Conservation (phyloP, 148 eudicot genomes). For the Chenopodium formosanum region DNA sequence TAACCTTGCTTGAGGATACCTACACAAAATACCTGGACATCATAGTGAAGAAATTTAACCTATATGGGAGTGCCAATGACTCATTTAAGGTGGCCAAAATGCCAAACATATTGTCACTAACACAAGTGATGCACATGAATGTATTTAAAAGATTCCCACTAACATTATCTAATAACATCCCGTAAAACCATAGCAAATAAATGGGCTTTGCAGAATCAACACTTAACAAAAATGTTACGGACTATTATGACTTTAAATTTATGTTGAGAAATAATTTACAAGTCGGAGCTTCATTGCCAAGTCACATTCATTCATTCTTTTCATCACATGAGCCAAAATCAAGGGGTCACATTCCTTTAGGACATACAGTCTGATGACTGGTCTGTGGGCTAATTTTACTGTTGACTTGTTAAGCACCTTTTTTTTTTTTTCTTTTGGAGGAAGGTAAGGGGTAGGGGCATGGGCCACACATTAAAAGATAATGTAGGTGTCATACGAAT, state of each 20-base stretch:
- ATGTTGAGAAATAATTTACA: not conserved
- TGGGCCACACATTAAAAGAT: too few species aligned
- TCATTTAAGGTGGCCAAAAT: not conserved
- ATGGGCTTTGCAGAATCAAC: not conserved
- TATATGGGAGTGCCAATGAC: not conserved
- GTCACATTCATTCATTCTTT: not conserved
- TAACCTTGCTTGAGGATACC: not conserved
- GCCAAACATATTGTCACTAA: not conserved
- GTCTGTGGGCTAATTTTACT: too few species aligned
- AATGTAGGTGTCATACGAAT: too few species aligned
- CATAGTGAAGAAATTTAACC: not conserved
- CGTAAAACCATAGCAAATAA: not conserved
- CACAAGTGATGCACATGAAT: not conserved
- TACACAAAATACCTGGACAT: not conserved
- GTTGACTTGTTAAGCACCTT: too few species aligned
- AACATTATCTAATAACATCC: not conserved
- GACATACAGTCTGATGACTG: too few species aligned
- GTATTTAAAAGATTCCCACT: not conserved
- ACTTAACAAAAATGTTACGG: not conserved
- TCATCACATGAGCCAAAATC: not conserved
- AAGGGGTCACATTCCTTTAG: too few species aligned
- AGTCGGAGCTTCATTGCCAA: not conserved
- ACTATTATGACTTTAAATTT: not conserved
- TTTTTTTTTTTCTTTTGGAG: too few species aligned
- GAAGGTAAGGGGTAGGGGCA: too few species aligned